phyloP scores from a whole-genome alignment of 2,329 filamentous ascomycete genomes.

The Phialemonium atrogriseum region DNA sequence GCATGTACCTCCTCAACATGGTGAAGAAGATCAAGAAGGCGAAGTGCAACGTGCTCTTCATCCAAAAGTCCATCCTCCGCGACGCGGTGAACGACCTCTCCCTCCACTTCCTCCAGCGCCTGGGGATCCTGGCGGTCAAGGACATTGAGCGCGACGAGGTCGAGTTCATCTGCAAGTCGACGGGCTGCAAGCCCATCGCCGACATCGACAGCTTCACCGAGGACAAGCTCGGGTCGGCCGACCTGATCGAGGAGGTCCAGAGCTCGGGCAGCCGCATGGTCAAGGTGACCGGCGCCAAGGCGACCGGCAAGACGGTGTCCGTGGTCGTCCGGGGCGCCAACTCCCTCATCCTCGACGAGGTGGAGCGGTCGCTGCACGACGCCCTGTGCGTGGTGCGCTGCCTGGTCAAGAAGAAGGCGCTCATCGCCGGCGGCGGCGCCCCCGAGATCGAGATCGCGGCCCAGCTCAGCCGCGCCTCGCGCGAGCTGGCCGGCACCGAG shows the following conservation, averaged over 20 bases:
- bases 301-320: slow-evolving; percentile 79
- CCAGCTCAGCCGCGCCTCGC: slow-evolving; percentile 71
- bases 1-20: slow-evolving; percentile 95
- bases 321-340: slow-evolving; percentile 94
- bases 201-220: slow-evolving; percentile 98
- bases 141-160: slow-evolving; percentile 98
- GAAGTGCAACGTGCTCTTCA: slow-evolving; percentile 96
- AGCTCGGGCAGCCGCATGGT: slow-evolving; percentile 84
- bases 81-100: slow-evolving; percentile 97
- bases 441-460: slow-evolving; percentile 95
- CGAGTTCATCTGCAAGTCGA: slow-evolving; percentile 98
- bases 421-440: slow-evolving; percentile 93
- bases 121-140: slow-evolving; percentile 92
- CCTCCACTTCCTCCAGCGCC: slow-evolving; percentile 93
- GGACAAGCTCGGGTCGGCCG: slow-evolving; percentile 91
- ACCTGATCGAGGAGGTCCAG: slow-evolving; percentile 88
- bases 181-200: slow-evolving; percentile 96
- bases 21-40: slow-evolving; percentile 99
- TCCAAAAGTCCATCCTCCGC: slow-evolving; percentile 96
- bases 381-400: slow-evolving; percentile 96
- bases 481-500: slow-evolving; percentile 81
- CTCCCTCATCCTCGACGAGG: slow-evolving; percentile 88
- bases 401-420: slow-evolving; percentile 98
- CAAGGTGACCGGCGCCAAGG: slow-evolving; percentile 87
- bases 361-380: slow-evolving; percentile 92